Evolutionary conservation across 495 filamentous ascomycete species (phyloP).

Genomic region (Penicillium daleae): DNA sequence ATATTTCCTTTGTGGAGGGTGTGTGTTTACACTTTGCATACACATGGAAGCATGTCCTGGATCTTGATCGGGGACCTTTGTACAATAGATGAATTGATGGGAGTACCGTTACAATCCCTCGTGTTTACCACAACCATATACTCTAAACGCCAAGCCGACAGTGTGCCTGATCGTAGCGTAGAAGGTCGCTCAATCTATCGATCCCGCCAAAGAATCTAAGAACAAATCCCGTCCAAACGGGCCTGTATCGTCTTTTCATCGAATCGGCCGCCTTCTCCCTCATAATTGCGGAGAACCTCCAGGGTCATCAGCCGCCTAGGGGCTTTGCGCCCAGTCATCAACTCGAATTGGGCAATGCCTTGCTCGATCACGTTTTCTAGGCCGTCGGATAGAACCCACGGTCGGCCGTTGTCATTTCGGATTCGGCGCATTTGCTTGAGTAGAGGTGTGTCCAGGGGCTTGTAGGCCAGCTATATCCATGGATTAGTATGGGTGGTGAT

Average conservation of each 20-base stretch:
- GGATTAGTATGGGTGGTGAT: slow-evolving; percentile 20
- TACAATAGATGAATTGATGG: background rate
- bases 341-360: slow-evolving; percentile 81
- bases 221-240: slow-evolving; percentile 40
- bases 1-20: background rate
- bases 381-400: slow-evolving; percentile 81
- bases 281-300: slow-evolving; percentile 62
- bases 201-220: slow-evolving; percentile 2
- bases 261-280: slow-evolving; percentile 45
- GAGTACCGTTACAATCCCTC: background rate
- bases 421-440: slow-evolving; percentile 65
- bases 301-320: slow-evolving; percentile 73
- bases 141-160: background rate
- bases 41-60: slow-evolving; percentile 4
- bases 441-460: slow-evolving; percentile 72
- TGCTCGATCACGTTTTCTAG: slow-evolving; percentile 80
- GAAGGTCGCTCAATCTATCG: background rate
- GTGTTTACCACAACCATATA: background rate
- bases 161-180: background rate
- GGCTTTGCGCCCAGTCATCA: slow-evolving; percentile 82
- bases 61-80: background rate
- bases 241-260: slow-evolving; percentile 50
- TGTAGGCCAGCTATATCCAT: slow-evolving; percentile 64
- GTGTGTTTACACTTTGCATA: background rate
- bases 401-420: slow-evolving; percentile 60